A percentile compares a stretch with the other conserved stretches of the same genome.
Conservation (phyloP, 768 basidiomycete genomes). For the Leccinum imitatum region DNA sequence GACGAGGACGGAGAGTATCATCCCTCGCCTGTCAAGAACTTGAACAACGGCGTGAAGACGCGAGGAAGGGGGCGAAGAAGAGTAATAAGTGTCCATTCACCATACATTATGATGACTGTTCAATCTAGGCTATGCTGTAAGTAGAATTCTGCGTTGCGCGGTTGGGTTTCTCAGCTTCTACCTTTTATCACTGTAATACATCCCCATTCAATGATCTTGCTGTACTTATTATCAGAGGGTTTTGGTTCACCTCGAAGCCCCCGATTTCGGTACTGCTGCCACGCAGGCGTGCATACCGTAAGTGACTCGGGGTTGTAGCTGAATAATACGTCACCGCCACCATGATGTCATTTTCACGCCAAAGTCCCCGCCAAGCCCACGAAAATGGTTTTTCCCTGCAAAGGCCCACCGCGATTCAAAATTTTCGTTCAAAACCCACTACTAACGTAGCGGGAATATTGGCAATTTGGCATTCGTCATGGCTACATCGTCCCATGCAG, state of each 20-base stretch:
- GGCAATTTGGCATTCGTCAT: no score
- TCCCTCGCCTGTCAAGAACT: slow-evolving; percentile 41
- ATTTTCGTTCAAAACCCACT: no score
- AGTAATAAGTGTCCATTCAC: neutral
- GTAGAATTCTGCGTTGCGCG: neutral
- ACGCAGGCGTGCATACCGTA: neutral
- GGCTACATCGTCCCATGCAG: no score
- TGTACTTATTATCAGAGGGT: neutral
- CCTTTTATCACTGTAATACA: neutral
- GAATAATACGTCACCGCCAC: no score
- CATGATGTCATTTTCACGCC: no score
- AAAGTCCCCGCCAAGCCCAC: no score
- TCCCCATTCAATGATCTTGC: neutral
- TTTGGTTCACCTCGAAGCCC: neutral
- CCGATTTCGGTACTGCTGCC: neutral
- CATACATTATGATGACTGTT: neutral
- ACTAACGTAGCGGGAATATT: no score
- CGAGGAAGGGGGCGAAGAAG: slow-evolving; percentile 37
- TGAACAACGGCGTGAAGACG: slow-evolving; percentile 42
- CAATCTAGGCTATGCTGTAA: neutral
- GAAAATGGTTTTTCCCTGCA: no score
- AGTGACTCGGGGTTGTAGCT: no score
- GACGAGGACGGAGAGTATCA: slow-evolving; percentile 50
- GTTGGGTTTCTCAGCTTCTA: neutral
- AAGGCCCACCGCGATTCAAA: no score